Evolutionary conservation across 495 filamentous ascomycete genomes (phyloP), one percentile per base, ranked within the genome.

Genomic region (Aspergillus nanangensis): DNA sequence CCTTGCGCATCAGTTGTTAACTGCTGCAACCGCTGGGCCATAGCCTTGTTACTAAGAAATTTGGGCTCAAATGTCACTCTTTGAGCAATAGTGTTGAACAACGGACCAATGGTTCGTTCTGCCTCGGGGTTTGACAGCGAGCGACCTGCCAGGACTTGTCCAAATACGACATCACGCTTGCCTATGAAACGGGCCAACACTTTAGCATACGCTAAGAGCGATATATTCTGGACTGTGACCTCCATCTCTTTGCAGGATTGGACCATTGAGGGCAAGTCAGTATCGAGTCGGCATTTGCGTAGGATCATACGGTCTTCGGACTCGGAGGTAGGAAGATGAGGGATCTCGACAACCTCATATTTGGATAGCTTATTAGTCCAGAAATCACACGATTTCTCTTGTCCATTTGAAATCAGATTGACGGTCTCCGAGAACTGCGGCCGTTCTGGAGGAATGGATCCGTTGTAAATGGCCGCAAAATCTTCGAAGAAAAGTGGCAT

Each of bases 11-110:
- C 87, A 3, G 57, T 87, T 36, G 84, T 78, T 19, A 91, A 79
- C 38, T 92, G 79, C 13, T 74, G 66, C n/a, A 63, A 39, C 13
- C 63, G 51, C 20, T 66, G 55, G 8, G 77, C 43, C 8, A 73
- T 58, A 10, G 83, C 58, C 29, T 72, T 65, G 55, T 84, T 86
- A 7, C 49, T 61, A 15, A 65, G 15, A 20, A 67, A 64, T 11
- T 59, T 62, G 1, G 66, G 64, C 45, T 71, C 64, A 2, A 71
- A 56, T 15, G 60, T 61, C 5, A 66, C 57, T 41, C 67, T 57
- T 47, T 69, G 67, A 15, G 91, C 88, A 0, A 96, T 70, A 0
- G 91, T 96, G 62, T 96, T 97, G 74, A 97, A 95, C 3, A 95
- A 61, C 1, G 92, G 92, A 0, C 93, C 93, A 41, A 91, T 78